Evolutionary conservation across 768 basidiomycete genomes (phyloP).

Genomic region (Rhizopogon roseolus): DNA sequence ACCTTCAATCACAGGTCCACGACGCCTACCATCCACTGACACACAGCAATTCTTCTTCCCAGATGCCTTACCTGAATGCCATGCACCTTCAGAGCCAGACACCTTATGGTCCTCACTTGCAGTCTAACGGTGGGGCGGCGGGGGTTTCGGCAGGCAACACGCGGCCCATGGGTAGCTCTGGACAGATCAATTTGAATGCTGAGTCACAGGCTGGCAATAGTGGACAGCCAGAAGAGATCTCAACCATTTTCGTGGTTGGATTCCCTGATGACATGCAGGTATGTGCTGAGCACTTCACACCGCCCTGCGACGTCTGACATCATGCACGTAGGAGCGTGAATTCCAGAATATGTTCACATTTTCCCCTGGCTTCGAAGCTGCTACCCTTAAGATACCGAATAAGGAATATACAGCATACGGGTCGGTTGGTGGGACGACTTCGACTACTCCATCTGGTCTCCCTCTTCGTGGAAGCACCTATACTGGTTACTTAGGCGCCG

Average conservation of each 20-base stretch:
- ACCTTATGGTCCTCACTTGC: slow-evolving; percentile 68
- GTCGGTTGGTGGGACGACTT: slow-evolving; percentile 29
- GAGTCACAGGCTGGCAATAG: slow-evolving; percentile 20
- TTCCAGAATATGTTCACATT: slow-evolving; percentile 99
- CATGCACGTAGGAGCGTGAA: slow-evolving; percentile 77
- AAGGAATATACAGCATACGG: slow-evolving; percentile 81
- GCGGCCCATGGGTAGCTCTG: slow-evolving; percentile 24
- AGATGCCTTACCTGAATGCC: slow-evolving; percentile 32
- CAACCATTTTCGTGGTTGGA: slow-evolving; percentile 96
- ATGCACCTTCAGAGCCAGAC: slow-evolving; percentile 66
- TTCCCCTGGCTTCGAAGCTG: slow-evolving; percentile 92
- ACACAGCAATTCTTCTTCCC: slow-evolving; percentile 25
- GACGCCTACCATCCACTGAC: slow-evolving; percentile 28
- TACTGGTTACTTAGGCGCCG: slow-evolving; percentile 35
- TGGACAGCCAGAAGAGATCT: slow-evolving; percentile 75
- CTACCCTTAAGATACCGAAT: slow-evolving; percentile 95
- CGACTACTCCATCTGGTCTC: slow-evolving; percentile 24
- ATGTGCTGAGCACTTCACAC: slow-evolving; percentile 24
- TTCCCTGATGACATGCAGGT: slow-evolving; percentile 99
- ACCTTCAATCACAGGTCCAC: slow-evolving; percentile 23
- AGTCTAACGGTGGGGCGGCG: slow-evolving; percentile 33
- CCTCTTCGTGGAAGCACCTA: slow-evolving; percentile 31
- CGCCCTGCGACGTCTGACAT: slow-evolving; percentile 9
- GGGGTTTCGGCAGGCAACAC: slow-evolving; percentile 12
- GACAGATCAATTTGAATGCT: slow-evolving; percentile 19